These are phyloP conservation scores for Paecilomyces dactylethromorphus DNA, from an alignment of 2,329 filamentous ascomycete genomes.

Conservation along the genomic window DNA sequence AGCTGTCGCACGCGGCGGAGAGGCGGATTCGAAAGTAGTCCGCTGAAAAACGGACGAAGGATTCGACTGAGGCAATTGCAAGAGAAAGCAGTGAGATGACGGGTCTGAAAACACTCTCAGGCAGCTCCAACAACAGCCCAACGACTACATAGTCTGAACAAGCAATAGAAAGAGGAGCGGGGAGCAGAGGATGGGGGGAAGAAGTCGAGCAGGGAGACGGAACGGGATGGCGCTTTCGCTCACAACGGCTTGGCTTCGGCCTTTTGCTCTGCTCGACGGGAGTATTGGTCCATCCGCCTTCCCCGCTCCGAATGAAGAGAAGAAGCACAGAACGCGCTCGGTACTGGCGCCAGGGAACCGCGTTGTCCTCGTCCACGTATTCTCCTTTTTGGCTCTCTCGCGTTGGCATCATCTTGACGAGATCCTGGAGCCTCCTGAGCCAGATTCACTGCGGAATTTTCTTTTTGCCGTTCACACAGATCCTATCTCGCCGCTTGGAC, in stretches of 20 bases:
- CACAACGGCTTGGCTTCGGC: slow-evolving; percentile 1
- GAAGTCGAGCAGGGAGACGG: slow-evolving; percentile 16
- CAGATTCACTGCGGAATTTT: not conserved
- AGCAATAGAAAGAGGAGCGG: slow-evolving; percentile 23
- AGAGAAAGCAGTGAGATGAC: slow-evolving; percentile 12
- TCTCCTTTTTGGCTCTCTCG: not conserved
- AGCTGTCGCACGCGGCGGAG: slow-evolving; percentile 18
- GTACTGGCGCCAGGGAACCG: not conserved
- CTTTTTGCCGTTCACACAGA: not conserved
- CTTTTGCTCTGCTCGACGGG: slow-evolving; percentile 1
- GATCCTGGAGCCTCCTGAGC: not conserved
- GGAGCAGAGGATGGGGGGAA: slow-evolving; percentile 21
- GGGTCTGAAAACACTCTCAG: slow-evolving; percentile 18
- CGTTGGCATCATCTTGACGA: not conserved
- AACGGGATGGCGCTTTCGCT: slow-evolving; percentile 15
- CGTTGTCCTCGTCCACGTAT: slow-evolving; percentile 1
- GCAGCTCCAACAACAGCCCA: slow-evolving; percentile 24
- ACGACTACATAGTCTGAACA: slow-evolving; percentile 35
- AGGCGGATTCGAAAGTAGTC: slow-evolving; percentile 14
- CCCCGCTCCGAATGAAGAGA: slow-evolving; percentile 5
- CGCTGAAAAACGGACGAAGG: slow-evolving; percentile 6
- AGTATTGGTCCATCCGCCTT: slow-evolving; percentile 5
- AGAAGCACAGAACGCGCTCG: not conserved
- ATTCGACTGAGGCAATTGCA: slow-evolving; percentile 11
- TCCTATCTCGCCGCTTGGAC: not conserved